Base-by-base conservation (phyloP, 805 yeast genomes). In the Saccharomyces kudriavzevii region DNA sequence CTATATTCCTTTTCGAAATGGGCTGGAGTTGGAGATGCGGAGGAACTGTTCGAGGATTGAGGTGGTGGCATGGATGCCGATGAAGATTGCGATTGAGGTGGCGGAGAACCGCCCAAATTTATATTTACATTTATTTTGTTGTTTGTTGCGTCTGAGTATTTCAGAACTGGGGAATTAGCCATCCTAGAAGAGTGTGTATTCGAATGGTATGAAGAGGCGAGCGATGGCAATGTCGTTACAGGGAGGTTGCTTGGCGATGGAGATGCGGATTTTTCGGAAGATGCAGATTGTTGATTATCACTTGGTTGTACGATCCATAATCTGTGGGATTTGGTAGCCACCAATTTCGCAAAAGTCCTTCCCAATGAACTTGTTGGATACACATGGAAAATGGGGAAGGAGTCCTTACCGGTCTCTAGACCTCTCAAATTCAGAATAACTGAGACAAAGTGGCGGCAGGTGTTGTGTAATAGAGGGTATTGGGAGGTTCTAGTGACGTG, bases 331-430 rank as follows among this genome's bases (percentile, higher is more conserved):
- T 86, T 84, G 1, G 99, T 92, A 4, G 98, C 98, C n/a, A 92
- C 97, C 60, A 92, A 75, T 69, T 92, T 92, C 31, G 97, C 98
- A 64, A 92, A 79, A 2, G 95, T 89, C 67, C 96, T 79, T 30
- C 87, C 96, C 49, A 92, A 76, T 0, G 92, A 83, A 5, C 95
- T 82, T 43, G 79, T 77, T 54, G 82, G 80, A 56, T 87, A 84
- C 27, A 92, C 96, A 67, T 91, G 96, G 77, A 92, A 92, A 43
- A 92, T 92, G 14, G 99, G 99, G 77, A 85, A 91, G 45, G 94
- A 89, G 72, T 92, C 99, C 70, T 90, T 89, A 63, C 89, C 90
- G 57, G 60, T 67, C 63, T 85, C 94, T 24, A 92, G 77, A 14
- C 99, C 98, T 64, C 96, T 83, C 52, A 83, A 84, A 58, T 86